Evolutionary conservation across 192 early-diverging fungal species (phyloP).

Genomic region (Lunasporangiospora selenospora): DNA sequence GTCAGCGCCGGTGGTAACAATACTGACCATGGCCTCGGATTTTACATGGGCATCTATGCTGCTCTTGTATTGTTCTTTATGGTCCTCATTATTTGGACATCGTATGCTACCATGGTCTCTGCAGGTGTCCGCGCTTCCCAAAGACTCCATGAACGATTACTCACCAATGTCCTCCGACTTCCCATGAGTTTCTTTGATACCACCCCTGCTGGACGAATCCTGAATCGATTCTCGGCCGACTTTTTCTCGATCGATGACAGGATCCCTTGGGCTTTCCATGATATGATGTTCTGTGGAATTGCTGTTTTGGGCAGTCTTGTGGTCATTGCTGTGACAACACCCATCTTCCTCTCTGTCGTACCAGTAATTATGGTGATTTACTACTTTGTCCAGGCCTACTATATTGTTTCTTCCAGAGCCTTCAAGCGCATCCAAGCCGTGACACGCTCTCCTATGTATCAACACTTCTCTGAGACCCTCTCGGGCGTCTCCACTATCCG

Average conservation of each 20-base stretch:
- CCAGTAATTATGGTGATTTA: conserved; percentile 4
- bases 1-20: not conserved
- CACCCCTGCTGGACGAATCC: conserved; percentile 67
- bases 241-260: conserved; percentile 76
- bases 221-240: conserved; percentile 89
- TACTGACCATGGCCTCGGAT: conserved; percentile 42
- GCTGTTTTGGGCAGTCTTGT: conserved; percentile 58
- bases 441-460: conserved; percentile 77
- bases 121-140: conserved; percentile 63
- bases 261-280: conserved; percentile 54
- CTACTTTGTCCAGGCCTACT: conserved; percentile 65
- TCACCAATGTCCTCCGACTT: conserved; percentile 65
- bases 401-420: conserved; percentile 79
- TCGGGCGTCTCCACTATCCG: conserved; percentile 79
- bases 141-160: conserved; percentile 59
- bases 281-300: conserved; percentile 56
- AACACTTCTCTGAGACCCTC: conserved; percentile 84
- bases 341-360: conserved; percentile 70
- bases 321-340: conserved; percentile 68
- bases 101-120: conserved; percentile 24
- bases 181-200: conserved; percentile 87
- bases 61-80: conserved; percentile 52
- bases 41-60: conserved; percentile 64
- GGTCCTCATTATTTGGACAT: conserved; percentile 17
- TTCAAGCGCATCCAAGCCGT: conserved; percentile 75